Evolutionary conservation across 768 basidiomycete species (phyloP).

Genomic region (Rhodotorula sphaerocarpa): DNA sequence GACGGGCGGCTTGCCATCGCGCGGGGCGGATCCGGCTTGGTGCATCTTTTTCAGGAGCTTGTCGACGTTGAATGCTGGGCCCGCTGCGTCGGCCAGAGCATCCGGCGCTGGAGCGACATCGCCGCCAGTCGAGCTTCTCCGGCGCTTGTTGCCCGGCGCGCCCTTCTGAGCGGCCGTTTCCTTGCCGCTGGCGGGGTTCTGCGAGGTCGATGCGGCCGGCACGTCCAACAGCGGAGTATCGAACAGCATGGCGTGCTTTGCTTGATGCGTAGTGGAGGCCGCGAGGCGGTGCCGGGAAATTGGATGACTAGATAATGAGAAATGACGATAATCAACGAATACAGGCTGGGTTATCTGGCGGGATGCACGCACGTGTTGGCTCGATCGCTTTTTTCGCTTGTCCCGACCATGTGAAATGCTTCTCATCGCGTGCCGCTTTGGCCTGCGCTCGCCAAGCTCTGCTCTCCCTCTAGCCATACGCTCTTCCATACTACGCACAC

Average conservation of each 20-base stretch:
- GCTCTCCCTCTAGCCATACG: no score
- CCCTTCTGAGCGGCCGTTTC: background rate
- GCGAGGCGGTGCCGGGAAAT: no score
- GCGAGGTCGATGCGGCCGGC: conserved; percentile 7
- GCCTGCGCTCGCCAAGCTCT: no score
- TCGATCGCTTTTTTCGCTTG: no score
- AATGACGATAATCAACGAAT: no score
- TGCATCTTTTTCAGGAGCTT: conserved; percentile 54
- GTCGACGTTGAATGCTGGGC: conserved; percentile 55
- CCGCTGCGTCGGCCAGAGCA: conserved; percentile 41
- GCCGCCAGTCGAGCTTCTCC: conserved; percentile 2
- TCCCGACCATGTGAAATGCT: no score
- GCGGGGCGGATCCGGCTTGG: conserved; percentile 3
- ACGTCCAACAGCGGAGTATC: conserved; percentile 30
- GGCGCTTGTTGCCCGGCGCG: conserved; percentile 21
- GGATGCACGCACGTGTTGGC: no score
- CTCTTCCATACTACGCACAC: no score
- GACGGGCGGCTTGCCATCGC: background rate
- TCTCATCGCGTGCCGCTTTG: no score
- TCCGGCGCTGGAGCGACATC: conserved; percentile 23
- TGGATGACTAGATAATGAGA: background rate
- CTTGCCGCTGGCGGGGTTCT: background rate
- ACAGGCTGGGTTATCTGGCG: no score
- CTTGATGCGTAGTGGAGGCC: no score
- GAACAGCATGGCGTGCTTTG: conserved; percentile 19